Conservation (phyloP, 768 basidiomycete species). For the Leccinum olivaceopallidum region DNA sequence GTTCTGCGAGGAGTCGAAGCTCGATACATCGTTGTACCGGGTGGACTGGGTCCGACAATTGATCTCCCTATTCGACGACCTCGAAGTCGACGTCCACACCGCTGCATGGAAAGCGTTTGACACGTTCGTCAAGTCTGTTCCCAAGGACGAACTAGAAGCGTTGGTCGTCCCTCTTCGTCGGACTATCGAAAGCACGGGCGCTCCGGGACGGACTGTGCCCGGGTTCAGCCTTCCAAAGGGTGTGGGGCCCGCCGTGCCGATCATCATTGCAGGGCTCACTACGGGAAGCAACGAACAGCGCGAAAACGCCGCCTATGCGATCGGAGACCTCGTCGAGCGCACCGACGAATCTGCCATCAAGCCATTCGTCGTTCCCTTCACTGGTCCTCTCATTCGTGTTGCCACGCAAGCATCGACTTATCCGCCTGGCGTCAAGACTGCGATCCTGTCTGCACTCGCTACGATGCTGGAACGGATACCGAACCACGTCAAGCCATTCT, state of each 20-base stretch:
- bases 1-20: conserved; percentile 81
- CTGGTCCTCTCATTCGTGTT: conserved; percentile 93
- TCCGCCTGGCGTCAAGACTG: conserved; percentile 91
- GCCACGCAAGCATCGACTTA: conserved; percentile 88
- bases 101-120: conserved; percentile 86
- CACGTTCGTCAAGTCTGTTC: conserved; percentile 82
- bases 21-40: conserved; percentile 84
- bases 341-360: conserved; percentile 88
- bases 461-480: conserved; percentile 87
- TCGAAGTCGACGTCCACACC: conserved; percentile 69
- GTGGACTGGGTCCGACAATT: conserved; percentile 95
- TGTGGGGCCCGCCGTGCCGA: conserved; percentile 77
- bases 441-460: conserved; percentile 82
- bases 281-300: conserved; percentile 93
- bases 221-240: conserved; percentile 89
- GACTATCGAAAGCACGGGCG: conserved; percentile 83
- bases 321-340: conserved; percentile 91
- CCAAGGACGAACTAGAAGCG: conserved; percentile 91
- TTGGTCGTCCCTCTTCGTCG: conserved; percentile 87
- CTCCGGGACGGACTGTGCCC: conserved; percentile 73
- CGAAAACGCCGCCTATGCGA: conserved; percentile 94
- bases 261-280: conserved; percentile 90
- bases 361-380: conserved; percentile 93
- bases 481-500: conserved; percentile 93
- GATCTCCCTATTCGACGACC: conserved; percentile 80